Percentiles rank a stretch among this genome's conserved stretches.
Evolutionary conservation across 306 rosid species (phyloP).

Genomic region (barrel medic (Medicago truncatula)): MtrunA17r5.0-ANR NC_053044.1:43870001-43870500

Average conservation of each 20-base stretch:
- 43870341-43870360: conserved; percentile 53
- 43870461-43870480: conserved; percentile 43
- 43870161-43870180: conserved; percentile 38
- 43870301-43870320: conserved; percentile 42
- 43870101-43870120: conserved; percentile 45
- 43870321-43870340: conserved; percentile 48
- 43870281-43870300: conserved; percentile 51
- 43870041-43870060: neutral
- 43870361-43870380: conserved; percentile 48
- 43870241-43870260: conserved; percentile 52
- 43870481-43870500: conserved; percentile 46
- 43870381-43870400: conserved; percentile 55
- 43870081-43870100: conserved; percentile 38
- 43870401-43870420: conserved; percentile 47
- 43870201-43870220: conserved; percentile 52
- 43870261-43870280: conserved; percentile 46
- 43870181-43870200: conserved; percentile 36
- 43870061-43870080: conserved; percentile 7
- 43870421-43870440: conserved; percentile 51
- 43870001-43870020: neutral
- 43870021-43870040: neutral
- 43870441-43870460: conserved; percentile 54
- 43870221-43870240: conserved; percentile 45
- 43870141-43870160: conserved; percentile 44
- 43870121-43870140: conserved; percentile 58